Conservation (phyloP, 2,329 filamentous ascomycete species). For the Bertia moriformis region DNA sequence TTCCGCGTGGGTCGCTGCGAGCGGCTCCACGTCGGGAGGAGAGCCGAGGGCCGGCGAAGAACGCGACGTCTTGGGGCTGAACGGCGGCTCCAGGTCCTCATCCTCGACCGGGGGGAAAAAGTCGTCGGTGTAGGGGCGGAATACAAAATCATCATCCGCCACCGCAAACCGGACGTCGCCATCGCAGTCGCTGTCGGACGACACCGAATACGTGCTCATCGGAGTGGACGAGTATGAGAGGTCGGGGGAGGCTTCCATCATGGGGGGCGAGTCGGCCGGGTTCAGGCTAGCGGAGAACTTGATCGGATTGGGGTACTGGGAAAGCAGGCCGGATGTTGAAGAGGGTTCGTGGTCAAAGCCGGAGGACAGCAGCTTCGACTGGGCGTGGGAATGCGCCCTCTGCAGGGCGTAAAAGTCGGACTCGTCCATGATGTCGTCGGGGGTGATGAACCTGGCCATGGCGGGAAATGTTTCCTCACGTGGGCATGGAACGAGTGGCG, state of each 20-base stretch:
- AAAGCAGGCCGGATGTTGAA: neutral
- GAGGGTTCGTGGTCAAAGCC: no score
- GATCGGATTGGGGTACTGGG: no score
- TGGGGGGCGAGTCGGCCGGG: constrained; percentile 38
- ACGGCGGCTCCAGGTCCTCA: constrained; percentile 33
- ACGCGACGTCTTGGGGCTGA: constrained; percentile 31
- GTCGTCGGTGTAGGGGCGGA: constrained; percentile 14
- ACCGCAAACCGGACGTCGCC: constrained; percentile 31
- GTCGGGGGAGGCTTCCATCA: constrained; percentile 35
- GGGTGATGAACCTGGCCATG: no score
- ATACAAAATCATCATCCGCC: constrained; percentile 21
- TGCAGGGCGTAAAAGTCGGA: no score
- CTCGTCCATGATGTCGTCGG: no score
- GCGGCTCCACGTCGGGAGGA: constrained; percentile 37
- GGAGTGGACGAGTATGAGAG: constrained; percentile 49
- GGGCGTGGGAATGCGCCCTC: no score
- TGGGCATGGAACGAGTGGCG: no score
- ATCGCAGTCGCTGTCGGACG: constrained; percentile 37
- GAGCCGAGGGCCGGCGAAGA: constrained; percentile 33
- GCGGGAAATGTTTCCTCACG: no score
- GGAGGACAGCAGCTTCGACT: no score
- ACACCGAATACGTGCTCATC: constrained; percentile 46
- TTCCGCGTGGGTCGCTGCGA: constrained; percentile 35
- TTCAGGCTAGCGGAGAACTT: constrained; percentile 35
- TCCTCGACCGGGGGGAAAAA: constrained; percentile 29